phyloP scores from a whole-genome alignment of 2,329 filamentous ascomycete genomes.

The Colletotrichum chrysophilum region DNA sequence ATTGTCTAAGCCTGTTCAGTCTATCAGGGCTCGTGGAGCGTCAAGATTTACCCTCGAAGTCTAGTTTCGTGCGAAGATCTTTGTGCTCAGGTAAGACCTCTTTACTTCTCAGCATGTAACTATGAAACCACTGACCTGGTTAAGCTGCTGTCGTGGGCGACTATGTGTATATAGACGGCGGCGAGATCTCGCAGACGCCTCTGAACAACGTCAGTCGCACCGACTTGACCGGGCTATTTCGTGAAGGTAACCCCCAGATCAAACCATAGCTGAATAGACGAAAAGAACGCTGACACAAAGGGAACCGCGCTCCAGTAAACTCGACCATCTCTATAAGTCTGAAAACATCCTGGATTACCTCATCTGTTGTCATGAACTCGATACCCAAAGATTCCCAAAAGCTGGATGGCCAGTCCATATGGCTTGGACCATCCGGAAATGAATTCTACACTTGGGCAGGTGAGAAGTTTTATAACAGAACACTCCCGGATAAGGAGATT shows the following conservation, averaged over 20 bases:
- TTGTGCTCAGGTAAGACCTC: too few relatives aligned
- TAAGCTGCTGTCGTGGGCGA: constrained; percentile 30
- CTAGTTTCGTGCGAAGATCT: too few relatives aligned
- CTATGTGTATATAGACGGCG: constrained; percentile 43
- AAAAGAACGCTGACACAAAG: background rate
- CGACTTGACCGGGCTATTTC: constrained; percentile 26
- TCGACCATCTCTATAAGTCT: constrained; percentile 38
- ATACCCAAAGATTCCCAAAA: constrained; percentile 32
- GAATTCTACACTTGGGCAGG: constrained; percentile 41
- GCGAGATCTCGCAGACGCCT: constrained; percentile 32
- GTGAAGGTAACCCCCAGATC: background rate
- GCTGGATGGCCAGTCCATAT: constrained; percentile 35
- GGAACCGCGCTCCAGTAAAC: constrained; percentile 26
- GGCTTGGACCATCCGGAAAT: constrained; percentile 31
- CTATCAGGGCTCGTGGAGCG: too few relatives aligned
- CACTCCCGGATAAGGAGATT: constrained; percentile 28
- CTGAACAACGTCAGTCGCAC: constrained; percentile 16
- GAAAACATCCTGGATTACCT: too few relatives aligned
- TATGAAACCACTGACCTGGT: too few relatives aligned
- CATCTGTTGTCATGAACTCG: constrained; percentile 20
- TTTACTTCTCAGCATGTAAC: too few relatives aligned
- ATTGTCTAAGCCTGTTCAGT: too few relatives aligned
- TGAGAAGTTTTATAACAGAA: constrained; percentile 22
- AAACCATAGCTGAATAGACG: too few relatives aligned
- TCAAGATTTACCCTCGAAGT: too few relatives aligned